phyloP scores from a whole-genome alignment of 2,329 filamentous ascomycete genomes.

The Hypoxylon sp. region DNA sequence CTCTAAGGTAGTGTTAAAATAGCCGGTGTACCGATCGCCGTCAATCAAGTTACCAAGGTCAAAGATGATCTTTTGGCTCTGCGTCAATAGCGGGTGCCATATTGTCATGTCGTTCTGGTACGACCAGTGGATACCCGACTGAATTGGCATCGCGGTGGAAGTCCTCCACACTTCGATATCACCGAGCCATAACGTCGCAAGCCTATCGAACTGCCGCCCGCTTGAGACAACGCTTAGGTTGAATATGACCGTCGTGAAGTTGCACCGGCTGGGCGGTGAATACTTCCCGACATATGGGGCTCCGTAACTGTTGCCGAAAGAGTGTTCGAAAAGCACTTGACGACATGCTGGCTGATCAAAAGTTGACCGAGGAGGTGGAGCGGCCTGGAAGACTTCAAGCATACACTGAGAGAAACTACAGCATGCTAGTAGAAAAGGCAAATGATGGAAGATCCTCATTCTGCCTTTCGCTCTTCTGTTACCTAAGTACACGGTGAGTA shows the following conservation, averaged over 20 bases:
- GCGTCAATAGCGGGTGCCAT: conserved; percentile 67
- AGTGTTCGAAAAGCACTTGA: conserved; percentile 47
- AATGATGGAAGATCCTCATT: conserved; percentile 11
- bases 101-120: conserved; percentile 75
- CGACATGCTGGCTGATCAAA: conserved; percentile 44
- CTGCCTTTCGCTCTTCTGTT: background rate
- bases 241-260: conserved; percentile 59
- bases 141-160: conserved; percentile 74
- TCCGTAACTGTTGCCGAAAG: conserved; percentile 52
- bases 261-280: conserved; percentile 47
- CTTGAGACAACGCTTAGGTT: conserved; percentile 72
- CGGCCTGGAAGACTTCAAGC: conserved; percentile 51
- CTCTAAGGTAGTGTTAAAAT: conserved; percentile 71
- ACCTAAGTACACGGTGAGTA: background rate
- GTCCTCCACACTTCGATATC: conserved; percentile 76
- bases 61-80: conserved; percentile 72
- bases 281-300: conserved; percentile 51
- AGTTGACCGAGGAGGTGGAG: conserved; percentile 46
- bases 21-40: conserved; percentile 68
- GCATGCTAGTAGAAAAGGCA: conserved; percentile 16
- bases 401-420: conserved; percentile 17
- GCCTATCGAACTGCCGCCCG: conserved; percentile 73
- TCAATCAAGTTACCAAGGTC: conserved; percentile 72
- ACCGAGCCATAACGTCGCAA: conserved; percentile 72
- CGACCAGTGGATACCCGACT: conserved; percentile 66